Conservation (phyloP, 2,329 filamentous ascomycete genomes). For the Ramichloridium luteum region DNA sequence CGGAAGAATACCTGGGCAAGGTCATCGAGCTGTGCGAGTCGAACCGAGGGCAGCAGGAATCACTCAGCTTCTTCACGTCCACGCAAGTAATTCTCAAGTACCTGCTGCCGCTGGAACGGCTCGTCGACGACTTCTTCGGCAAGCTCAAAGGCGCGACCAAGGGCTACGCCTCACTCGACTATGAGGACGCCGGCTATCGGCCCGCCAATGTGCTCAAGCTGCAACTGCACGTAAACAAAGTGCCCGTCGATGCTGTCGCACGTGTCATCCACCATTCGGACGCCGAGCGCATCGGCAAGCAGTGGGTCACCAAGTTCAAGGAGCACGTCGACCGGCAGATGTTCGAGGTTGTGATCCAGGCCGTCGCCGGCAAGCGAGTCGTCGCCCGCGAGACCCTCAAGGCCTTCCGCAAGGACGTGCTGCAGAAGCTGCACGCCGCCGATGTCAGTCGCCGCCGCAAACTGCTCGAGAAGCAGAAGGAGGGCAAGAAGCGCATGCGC, state of each 20-base stretch:
- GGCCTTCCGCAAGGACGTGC: conserved; percentile 88
- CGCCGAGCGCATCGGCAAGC: conserved; percentile 63
- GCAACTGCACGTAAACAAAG: conserved; percentile 85
- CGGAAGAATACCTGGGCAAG: conserved; percentile 84
- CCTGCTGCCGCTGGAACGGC: conserved; percentile 70
- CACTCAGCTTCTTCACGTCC: conserved; percentile 79
- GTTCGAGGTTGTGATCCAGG: conserved; percentile 95
- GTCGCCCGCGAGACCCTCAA: conserved; percentile 91
- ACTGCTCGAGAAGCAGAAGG: conserved; percentile 91
- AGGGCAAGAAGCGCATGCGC: conserved; percentile 76
- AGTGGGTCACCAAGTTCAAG: conserved; percentile 94
- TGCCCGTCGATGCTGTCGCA: conserved; percentile 86
- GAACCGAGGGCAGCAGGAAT: conserved; percentile 77
- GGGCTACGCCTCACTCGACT: conserved; percentile 90
- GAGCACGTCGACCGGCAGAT: conserved; percentile 93
- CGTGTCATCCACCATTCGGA: conserved; percentile 77
- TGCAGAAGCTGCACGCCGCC: conserved; percentile 83
- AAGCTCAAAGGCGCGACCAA: conserved; percentile 90
- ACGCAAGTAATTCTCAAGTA: conserved; percentile 94
- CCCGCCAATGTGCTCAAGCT: conserved; percentile 72
- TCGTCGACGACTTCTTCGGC: conserved; percentile 95
- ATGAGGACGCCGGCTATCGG: conserved; percentile 87
- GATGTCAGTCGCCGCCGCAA: conserved; percentile 76
- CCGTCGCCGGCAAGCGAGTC: conserved; percentile 67
- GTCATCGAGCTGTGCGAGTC: conserved; percentile 90